Base-by-base conservation (phyloP, 2,329 filamentous ascomycete species). In the Aspergillus nomiae region DNA sequence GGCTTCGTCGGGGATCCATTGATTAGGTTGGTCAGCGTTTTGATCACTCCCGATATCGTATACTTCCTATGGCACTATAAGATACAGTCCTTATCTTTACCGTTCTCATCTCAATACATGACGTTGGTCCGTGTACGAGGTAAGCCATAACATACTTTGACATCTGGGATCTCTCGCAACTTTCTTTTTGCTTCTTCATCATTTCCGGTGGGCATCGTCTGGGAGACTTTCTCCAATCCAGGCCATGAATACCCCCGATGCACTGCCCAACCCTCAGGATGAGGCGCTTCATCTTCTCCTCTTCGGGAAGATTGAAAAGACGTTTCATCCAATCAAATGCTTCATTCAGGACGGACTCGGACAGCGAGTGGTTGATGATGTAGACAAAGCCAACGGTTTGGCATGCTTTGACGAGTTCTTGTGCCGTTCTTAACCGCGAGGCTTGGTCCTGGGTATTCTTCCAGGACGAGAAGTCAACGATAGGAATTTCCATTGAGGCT, bases 241-340 rank as follows among this genome's bases (percentile, higher is more conserved):
- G 83, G 83, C 78, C 82, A 83, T 1, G 83, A 86, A 67, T 86
- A 86, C n/a, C 85, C 85, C 55, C 84, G 78, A 69, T 86, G 83
- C 2, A 84, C 77, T 11, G 73, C 76, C 63, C 80, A 81, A 10
- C 83, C 83, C 11, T 78, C 74, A 4, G 83, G 82, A 71, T 84
- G 82, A 4, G 81, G 81, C 1, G 82, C 83, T 79, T 77, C 75
- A 82, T 79, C 65, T 85, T 85, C 55, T 81, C 76, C 50, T 80
- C 78, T 16, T 71, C 70, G 0, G 79, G 75, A 10, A 85, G 71
- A 50, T 78, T 76, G 60, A 83, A 84, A 10, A 85, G 75, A 28
- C 73, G 70, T 61, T 78, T 79, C 12, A 79, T 77, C 73, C 79
- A 79, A 12, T 71, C 68, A 62, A 85, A 84, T 2, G 81, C 81